Conservation (phyloP, 1,284 basidiomycete genomes). For the Tylopilus sp. region DNA sequence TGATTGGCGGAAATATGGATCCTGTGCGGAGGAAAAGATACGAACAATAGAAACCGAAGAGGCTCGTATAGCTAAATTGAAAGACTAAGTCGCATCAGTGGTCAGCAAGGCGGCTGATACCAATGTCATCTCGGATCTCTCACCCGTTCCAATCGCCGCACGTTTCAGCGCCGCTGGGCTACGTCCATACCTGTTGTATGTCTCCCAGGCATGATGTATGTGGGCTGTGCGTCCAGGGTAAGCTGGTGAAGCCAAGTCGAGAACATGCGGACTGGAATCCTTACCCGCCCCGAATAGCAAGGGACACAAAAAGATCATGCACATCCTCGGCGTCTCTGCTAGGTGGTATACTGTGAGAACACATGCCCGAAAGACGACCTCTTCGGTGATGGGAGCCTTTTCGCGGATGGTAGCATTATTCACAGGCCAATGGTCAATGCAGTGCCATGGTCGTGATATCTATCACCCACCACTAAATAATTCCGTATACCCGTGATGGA, state of each 20-base stretch:
- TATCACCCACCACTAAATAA: slow-evolving; percentile 64
- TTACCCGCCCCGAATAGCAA: slow-evolving; percentile 85
- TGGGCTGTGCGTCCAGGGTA: slow-evolving; percentile 59
- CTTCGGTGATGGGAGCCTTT: slow-evolving; percentile 89
- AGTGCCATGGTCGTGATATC: background rate
- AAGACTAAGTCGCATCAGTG: slow-evolving; percentile 51
- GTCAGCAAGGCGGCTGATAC: slow-evolving; percentile 8
- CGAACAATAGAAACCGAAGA: slow-evolving; percentile 89
- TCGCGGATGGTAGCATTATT: background rate
- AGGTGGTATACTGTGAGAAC: slow-evolving; percentile 74
- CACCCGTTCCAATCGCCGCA: slow-evolving; percentile 61
- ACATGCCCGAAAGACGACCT: slow-evolving; percentile 88
- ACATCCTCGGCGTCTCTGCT: slow-evolving; percentile 49
- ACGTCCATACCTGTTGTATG: slow-evolving; percentile 68
- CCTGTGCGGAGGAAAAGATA: slow-evolving; percentile 84
- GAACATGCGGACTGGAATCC: slow-evolving; percentile 21
- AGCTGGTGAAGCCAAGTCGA: slow-evolving; percentile 7
- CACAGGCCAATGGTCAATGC: no score
- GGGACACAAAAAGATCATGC: slow-evolving; percentile 78
- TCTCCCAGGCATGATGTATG: slow-evolving; percentile 87
- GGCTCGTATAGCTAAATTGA: slow-evolving; percentile 84
- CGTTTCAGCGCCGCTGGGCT: slow-evolving; percentile 57
- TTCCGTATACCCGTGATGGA: slow-evolving; percentile 69
- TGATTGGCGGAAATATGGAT: slow-evolving; percentile 57
- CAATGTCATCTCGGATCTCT: slow-evolving; percentile 28